Percentiles rank a stretch among this genome's conserved stretches.
Evolutionary conservation across 2,329 filamentous ascomycete species (phyloP).

Genomic region (Colletotrichum sp.): DNA sequence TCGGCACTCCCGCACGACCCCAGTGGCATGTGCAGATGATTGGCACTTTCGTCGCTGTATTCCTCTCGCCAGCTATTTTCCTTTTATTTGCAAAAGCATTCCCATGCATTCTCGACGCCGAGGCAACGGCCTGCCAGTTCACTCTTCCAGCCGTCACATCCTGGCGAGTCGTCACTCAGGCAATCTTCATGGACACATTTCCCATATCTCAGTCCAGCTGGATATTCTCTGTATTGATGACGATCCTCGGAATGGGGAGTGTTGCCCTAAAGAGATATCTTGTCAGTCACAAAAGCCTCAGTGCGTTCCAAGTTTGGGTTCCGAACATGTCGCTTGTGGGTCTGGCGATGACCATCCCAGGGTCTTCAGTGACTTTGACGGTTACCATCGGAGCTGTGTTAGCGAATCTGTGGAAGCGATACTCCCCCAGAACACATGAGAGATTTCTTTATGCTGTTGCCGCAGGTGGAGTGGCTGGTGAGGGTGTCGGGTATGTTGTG

Average conservation of each 20-base stretch:
- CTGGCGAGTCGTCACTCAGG: neutral
- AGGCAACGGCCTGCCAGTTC: neutral
- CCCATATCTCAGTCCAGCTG: neutral
- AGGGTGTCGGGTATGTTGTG: neutral
- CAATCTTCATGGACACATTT: neutral
- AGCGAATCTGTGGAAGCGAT: neutral
- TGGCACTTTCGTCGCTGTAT: neutral
- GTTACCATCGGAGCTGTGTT: neutral
- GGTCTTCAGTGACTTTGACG: neutral
- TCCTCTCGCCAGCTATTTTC: neutral
- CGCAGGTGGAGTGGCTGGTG: neutral
- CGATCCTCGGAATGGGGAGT: neutral
- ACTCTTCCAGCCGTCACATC: neutral
- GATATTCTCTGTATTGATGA: neutral
- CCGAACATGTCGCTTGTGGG: neutral
- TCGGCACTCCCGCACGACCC: neutral
- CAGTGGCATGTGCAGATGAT: neutral
- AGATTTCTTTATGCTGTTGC: neutral
- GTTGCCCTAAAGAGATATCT: neutral
- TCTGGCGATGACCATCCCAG: neutral
- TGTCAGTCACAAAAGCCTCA: neutral
- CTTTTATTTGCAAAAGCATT: neutral
- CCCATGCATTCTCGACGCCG: neutral
- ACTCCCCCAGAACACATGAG: neutral
- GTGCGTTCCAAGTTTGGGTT: neutral